Evolutionary conservation across 441 rosid species (phyloP).

Genomic region (Jatropha multifida): DNA sequence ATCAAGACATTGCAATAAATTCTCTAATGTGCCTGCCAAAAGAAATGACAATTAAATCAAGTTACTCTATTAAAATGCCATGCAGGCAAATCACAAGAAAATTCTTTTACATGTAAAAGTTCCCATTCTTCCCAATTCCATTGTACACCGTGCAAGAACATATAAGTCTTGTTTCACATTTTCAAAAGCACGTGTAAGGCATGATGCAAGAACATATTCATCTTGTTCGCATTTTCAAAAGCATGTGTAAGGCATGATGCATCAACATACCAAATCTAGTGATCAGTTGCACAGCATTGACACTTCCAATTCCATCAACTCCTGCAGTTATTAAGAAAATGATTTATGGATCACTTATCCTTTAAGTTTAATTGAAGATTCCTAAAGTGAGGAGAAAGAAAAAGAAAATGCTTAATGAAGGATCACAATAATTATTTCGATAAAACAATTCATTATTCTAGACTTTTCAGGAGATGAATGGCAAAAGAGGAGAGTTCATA

Average conservation of each 20-base stretch:
- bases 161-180: neutral
- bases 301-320: conserved; percentile 83
- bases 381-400: neutral
- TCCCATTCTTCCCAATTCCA: neutral
- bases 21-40: conserved; percentile 66
- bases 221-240: conserved; percentile 5
- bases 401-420: neutral
- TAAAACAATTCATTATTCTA: neutral
- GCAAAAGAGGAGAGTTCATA: neutral
- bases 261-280: conserved; percentile 64
- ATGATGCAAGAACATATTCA: neutral
- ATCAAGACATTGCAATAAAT: conserved; percentile 64
- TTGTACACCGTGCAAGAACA: neutral
- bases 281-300: conserved; percentile 75
- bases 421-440: neutral
- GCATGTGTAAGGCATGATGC: conserved; percentile 8
- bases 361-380: neutral
- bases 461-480: neutral
- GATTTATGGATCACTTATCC: conserved; percentile 4
- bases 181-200: neutral
- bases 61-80: conserved; percentile 4
- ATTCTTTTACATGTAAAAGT: neutral
- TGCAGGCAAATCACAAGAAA: neutral
- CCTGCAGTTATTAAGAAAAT: conserved; percentile 49
- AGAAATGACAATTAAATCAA: conserved; percentile 20